Evolutionary conservation across 83 land plant genomes (phyloP), one percentile per base, ranked within the genome.

Genomic region (Picea abies): DNA sequence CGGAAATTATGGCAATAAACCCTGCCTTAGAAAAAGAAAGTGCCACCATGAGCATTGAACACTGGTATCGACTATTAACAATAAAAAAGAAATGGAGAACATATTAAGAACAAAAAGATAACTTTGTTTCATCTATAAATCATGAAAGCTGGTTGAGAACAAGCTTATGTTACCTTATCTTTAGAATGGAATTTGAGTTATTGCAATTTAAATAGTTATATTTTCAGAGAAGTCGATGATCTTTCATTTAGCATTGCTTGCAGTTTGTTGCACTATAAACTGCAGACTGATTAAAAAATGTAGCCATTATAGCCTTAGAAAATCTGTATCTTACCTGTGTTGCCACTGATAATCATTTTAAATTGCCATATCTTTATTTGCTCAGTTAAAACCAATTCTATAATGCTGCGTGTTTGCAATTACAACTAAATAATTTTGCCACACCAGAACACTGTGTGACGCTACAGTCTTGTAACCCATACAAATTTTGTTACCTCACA

Each of bases 321-420:
- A 39, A 47, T 22, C 4, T n/a, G 25, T 47, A 22, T 11, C 16
- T 75, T 75, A 44, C 29, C 22, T 4, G 22, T 47, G 11, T 47
- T 12, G 15, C 58, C 19, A 22, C 56, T 47, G 15, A 6, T 44
- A 39, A 39, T 71, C 16, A 47, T 44, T 44, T 75, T 47, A 47
- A 41, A 75, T 47, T 47, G 78, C 26, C 29, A 47, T 39, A 22
- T 23, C 44, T 75, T 47, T 25, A n/a, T 75, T 47, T n/a, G 17
- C 58, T 75, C 26, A 44, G 20, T 75, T 75, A 71, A 39, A 71
- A 39, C 12, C 76, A 71, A 71, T 71, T 19, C 76, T 39, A 71
- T 37, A 19, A 17, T 37, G n/a, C 7, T 37, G 39, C 19, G 76
- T 8, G 37, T 37, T 1, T 10, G 26, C 44, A 47, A 49, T 47